Conservation (phyloP, 1,139 yeast genomes). For the Yamadazyma blattariae region DNA sequence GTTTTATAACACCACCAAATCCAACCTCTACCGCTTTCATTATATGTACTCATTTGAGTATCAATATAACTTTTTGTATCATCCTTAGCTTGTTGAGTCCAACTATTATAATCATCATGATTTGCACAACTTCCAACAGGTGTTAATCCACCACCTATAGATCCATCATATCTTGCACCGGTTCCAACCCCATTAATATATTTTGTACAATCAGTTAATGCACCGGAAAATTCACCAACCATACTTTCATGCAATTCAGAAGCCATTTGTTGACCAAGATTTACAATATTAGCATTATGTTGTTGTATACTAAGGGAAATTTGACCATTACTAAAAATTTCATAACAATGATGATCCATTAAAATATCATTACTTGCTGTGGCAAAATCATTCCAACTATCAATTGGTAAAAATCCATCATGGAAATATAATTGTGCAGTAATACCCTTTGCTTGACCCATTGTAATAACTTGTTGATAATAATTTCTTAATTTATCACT, state of each 20-base stretch:
- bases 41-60: slow-evolving; percentile 29
- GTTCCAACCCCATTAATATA: slow-evolving; percentile 24
- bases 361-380: slow-evolving; percentile 6
- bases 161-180: slow-evolving; percentile 46
- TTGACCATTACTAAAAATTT: slow-evolving; percentile 20
- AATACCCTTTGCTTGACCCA: slow-evolving; percentile 10
- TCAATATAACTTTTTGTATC: slow-evolving; percentile 18
- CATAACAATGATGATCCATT: slow-evolving; percentile 26
- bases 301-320: slow-evolving; percentile 13
- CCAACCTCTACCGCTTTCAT: slow-evolving; percentile 25
- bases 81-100: slow-evolving; percentile 14
- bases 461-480: slow-evolving; percentile 13
- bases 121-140: slow-evolving; percentile 18
- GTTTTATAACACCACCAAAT: slow-evolving; percentile 26
- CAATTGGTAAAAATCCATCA: slow-evolving; percentile 22
- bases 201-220: slow-evolving; percentile 25
- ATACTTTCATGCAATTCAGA: slow-evolving; percentile 17
- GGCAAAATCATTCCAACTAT: slow-evolving; percentile 20
- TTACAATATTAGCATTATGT: slow-evolving; percentile 16
- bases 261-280: slow-evolving; percentile 14
- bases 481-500: slow-evolving; percentile 14
- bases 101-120: slow-evolving; percentile 15
- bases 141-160: slow-evolving; percentile 10
- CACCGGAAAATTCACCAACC: slow-evolving; percentile 28
- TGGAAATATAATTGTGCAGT: slow-evolving; percentile 17